Evolutionary conservation across 805 yeast species (phyloP).

Genomic region (Yarrowia hollandica): DNA sequence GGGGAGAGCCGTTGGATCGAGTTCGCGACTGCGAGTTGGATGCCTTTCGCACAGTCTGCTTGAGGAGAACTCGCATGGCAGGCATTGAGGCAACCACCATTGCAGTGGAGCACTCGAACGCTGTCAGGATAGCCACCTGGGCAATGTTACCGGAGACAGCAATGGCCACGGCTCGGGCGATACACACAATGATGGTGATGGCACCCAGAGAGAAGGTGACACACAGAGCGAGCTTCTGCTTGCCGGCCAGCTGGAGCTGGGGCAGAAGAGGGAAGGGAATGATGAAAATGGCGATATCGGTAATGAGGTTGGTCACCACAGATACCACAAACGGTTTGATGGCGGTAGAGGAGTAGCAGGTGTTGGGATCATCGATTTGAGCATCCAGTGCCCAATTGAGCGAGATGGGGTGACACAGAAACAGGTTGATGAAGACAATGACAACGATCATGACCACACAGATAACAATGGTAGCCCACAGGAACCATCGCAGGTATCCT

Average conservation of each 20-base stretch:
- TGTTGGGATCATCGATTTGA: background rate
- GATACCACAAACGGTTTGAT: constrained; percentile 34
- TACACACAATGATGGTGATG: constrained; percentile 34
- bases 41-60: constrained; percentile 22
- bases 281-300: constrained; percentile 35
- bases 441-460: constrained; percentile 31
- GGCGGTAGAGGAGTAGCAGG: constrained; percentile 38
- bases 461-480: constrained; percentile 32
- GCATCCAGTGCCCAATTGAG: constrained; percentile 36
- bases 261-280: constrained; percentile 37
- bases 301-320: constrained; percentile 35
- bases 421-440: constrained; percentile 33
- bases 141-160: constrained; percentile 34
- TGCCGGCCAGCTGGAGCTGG: constrained; percentile 31
- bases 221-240: constrained; percentile 35
- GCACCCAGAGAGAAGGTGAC: constrained; percentile 37
- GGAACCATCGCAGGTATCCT: constrained; percentile 33
- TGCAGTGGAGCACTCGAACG: constrained; percentile 36
- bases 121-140: constrained; percentile 35
- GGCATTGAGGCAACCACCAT: constrained; percentile 37
- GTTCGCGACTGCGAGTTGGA: constrained; percentile 22
- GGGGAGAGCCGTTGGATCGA: constrained; percentile 7
- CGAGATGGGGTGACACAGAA: constrained; percentile 37
- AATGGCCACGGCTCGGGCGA: constrained; percentile 35
- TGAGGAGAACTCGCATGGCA: constrained; percentile 34